Evolutionary conservation across 257 asterid genomes (phyloP).

Genomic region (Cordia subcordata): DNA sequence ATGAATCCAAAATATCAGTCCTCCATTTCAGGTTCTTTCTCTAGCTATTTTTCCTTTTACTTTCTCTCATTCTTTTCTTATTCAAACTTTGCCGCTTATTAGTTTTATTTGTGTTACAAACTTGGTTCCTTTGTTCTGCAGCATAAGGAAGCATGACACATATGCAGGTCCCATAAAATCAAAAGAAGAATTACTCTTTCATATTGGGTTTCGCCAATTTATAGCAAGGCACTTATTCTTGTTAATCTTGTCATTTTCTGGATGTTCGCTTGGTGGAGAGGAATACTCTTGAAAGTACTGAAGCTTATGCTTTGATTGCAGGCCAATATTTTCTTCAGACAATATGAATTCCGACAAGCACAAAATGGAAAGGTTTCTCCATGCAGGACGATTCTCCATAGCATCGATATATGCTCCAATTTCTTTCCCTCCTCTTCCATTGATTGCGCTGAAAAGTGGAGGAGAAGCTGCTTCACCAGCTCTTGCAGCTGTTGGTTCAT

Average conservation of each 20-base stretch:
- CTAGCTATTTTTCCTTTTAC: neutral
- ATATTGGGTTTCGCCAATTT: conserved; percentile 94
- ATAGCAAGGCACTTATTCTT: conserved; percentile 46
- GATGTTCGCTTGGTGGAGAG: neutral
- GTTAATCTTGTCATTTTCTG: neutral
- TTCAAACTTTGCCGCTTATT: conserved; percentile 1
- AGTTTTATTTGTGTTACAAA: conserved; percentile 12
- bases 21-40: conserved; percentile 83
- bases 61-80: conserved; percentile 6
- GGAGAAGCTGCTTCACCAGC: conserved; percentile 52
- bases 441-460: conserved; percentile 62
- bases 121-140: conserved; percentile 24
- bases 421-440: conserved; percentile 70
- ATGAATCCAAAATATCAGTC: conserved; percentile 88
- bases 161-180: conserved; percentile 85
- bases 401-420: conserved; percentile 92
- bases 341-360: conserved; percentile 68
- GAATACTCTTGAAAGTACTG: neutral
- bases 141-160: conserved; percentile 77
- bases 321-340: conserved; percentile 87
- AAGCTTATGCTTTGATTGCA: conserved; percentile 28
- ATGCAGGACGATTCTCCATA: conserved; percentile 72
- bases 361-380: conserved; percentile 99
- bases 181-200: conserved; percentile 87
- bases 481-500: conserved; percentile 83